phyloP scores from a whole-genome alignment of 1,284 basidiomycete genomes.

The Psilocybe mexicana region DNA sequence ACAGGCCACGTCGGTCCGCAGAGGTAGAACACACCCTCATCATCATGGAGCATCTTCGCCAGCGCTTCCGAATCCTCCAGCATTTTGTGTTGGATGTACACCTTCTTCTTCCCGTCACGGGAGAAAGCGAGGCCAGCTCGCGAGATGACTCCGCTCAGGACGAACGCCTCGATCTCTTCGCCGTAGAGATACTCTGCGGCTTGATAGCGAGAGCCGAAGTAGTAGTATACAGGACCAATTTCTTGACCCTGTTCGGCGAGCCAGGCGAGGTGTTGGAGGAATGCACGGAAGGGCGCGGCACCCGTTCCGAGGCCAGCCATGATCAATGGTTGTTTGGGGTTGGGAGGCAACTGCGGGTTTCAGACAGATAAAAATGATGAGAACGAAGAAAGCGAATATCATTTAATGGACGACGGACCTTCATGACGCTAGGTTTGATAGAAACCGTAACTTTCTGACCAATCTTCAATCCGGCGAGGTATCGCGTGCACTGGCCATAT shows the following conservation, averaged over 20 bases:
- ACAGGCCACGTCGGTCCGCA: constrained; percentile 99
- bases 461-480: constrained; percentile 80
- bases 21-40: constrained; percentile 89
- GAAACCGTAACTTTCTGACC: constrained; percentile 97
- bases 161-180: constrained; percentile 85
- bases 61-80: constrained; percentile 82
- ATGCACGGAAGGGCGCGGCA: constrained; percentile 97
- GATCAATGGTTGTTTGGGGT: constrained; percentile 88
- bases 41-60: constrained; percentile 69
- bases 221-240: constrained; percentile 93
- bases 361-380: neutral
- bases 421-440: constrained; percentile 99
- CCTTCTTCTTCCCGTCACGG: constrained; percentile 88
- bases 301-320: constrained; percentile 99
- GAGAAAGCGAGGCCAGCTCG: constrained; percentile 96
- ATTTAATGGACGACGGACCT: constrained; percentile 53
- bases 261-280: constrained; percentile 92
- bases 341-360: constrained; percentile 70
- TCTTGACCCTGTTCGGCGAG: constrained; percentile 76
- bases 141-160: constrained; percentile 82
- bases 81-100: constrained; percentile 99
- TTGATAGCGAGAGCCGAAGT: constrained; percentile 96
- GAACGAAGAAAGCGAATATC: neutral
- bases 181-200: constrained; percentile 96
- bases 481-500: constrained; percentile 96